Evolutionary conservation across 2,329 filamentous ascomycete genomes (phyloP), one percentile per base, ranked within the genome.

Genomic region (Lecanoromycetidae sp.): DNA sequence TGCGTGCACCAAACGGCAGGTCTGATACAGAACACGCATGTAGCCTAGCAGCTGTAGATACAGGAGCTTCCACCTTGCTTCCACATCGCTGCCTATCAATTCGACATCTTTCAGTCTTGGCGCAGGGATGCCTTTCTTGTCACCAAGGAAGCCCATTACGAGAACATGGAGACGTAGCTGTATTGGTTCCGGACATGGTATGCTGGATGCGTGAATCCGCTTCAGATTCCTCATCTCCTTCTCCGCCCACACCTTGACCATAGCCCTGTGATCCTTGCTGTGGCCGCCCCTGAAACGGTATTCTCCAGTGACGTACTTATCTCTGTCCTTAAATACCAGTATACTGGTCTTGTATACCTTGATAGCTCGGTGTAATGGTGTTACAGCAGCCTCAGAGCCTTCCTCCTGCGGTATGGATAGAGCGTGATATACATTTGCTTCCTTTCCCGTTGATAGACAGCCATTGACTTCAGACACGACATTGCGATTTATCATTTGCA

Each of bases 261-360:
- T 96, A 56, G 90, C 87, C 40, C 88, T 79, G 68, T 87, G 94
- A 55, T 84, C 84, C 71, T 95, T 96, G 67, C 90, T 91, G 62
- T 90, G 91, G 41, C 90, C 90, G 52, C 80, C 75, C 56, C 86
- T 79, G 71, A 98, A 98, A 20, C 91, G 76, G 66, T 88, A 87
- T 66, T 98, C 91, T 55, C 91, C 91, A 1, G 83, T 84, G 53
- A 98, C 91, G 65, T 98, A 98, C 59, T 87, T 83, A 66, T 95
- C 88, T 49, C 91, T 78, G 66, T 98, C 91, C 69, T 96, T 96
- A 78, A 98, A 98, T 20, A 93, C 87, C 26, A 98, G 71, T 54
- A 98, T 98, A 46, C 85, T 84, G 6, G 91, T 98, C 75, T 98
- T 98, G 77, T 98, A 98, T 42, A 98, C 86, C 69, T 98, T 98